phyloP scores from a whole-genome alignment of 768 basidiomycete genomes.

The Tricholoma bakamatsutake region DNA sequence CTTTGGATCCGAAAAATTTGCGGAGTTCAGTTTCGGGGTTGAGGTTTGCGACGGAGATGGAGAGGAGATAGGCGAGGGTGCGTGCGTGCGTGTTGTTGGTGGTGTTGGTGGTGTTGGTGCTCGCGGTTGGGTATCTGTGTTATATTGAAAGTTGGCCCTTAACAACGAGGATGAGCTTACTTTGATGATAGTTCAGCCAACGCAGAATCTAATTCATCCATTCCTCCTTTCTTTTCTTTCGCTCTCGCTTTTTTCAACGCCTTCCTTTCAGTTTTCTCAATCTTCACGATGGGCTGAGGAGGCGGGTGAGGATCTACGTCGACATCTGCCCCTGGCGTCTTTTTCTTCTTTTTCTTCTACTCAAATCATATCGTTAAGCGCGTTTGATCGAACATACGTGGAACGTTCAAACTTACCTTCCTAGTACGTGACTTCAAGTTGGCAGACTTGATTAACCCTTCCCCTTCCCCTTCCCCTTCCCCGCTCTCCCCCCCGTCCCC shows the following conservation, averaged over 20 bases:
- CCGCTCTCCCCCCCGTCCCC: constrained; percentile 15
- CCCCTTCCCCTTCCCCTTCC: constrained; percentile 28
- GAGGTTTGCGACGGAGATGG: constrained; percentile 76
- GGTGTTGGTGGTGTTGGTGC: no score
- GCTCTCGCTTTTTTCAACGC: constrained; percentile 58
- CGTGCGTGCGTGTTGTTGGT: constrained; percentile 16
- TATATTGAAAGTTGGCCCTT: not conserved
- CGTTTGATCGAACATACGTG: not conserved
- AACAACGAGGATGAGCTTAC: constrained; percentile 30
- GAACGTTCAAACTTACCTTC: constrained; percentile 25
- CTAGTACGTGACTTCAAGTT: constrained; percentile 21
- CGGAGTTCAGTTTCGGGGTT: constrained; percentile 89
- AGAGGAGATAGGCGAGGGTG: constrained; percentile 50
- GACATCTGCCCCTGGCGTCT: constrained; percentile 5
- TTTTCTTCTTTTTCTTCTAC: constrained; percentile 36
- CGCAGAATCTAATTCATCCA: constrained; percentile 80
- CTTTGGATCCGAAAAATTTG: constrained; percentile 90
- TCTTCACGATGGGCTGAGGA: constrained; percentile 16
- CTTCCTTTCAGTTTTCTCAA: constrained; percentile 52
- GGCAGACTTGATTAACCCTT: constrained; percentile 20
- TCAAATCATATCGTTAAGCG: constrained; percentile 1
- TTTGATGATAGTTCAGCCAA: constrained; percentile 80
- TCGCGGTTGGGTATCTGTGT: constrained; percentile 47
- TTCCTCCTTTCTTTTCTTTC: constrained; percentile 59
- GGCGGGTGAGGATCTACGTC: no score